Evolutionary conservation across 352 stramenopile genomes (phyloP).

Genomic region (Phytopythium ostracodes): DNA sequence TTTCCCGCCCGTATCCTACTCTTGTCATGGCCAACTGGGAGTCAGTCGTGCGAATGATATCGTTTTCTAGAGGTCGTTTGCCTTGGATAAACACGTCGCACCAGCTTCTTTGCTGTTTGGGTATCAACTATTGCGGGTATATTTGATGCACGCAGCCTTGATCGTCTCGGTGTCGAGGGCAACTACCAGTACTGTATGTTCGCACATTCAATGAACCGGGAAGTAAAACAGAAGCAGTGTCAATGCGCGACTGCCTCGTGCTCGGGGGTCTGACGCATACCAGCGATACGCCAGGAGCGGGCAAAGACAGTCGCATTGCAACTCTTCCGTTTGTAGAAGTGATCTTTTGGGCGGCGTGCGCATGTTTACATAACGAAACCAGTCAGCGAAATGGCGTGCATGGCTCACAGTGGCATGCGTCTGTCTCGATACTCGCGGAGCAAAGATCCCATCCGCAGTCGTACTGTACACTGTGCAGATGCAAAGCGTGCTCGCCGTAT

Average conservation of each 20-base stretch:
- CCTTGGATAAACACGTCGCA: not conserved
- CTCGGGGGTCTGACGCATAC: not conserved
- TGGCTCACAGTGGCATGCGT: slow-evolving; percentile 3
- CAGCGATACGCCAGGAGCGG: not conserved
- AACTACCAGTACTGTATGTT: too few relatives aligned
- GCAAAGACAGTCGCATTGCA: not conserved
- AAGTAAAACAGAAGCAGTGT: not conserved
- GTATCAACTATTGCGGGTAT: not conserved
- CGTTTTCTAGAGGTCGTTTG: not conserved
- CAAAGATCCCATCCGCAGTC: not conserved
- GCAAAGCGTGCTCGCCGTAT: not conserved
- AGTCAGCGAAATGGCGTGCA: not conserved
- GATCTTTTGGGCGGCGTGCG: not conserved
- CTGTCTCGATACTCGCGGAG: not conserved
- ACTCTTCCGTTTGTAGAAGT: not conserved
- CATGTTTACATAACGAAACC: not conserved
- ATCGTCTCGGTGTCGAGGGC: not conserved
- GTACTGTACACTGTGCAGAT: not conserved
- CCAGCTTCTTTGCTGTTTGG: not conserved
- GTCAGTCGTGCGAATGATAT: not conserved
- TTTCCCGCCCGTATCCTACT: slow-evolving; percentile 1
- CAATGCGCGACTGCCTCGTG: not conserved
- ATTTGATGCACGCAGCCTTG: not conserved
- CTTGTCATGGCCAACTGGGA: not conserved
- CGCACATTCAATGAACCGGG: not conserved